phyloP scores from a whole-genome alignment of 495 filamentous ascomycete genomes.

The Aspergillus egyptiacus region DNA sequence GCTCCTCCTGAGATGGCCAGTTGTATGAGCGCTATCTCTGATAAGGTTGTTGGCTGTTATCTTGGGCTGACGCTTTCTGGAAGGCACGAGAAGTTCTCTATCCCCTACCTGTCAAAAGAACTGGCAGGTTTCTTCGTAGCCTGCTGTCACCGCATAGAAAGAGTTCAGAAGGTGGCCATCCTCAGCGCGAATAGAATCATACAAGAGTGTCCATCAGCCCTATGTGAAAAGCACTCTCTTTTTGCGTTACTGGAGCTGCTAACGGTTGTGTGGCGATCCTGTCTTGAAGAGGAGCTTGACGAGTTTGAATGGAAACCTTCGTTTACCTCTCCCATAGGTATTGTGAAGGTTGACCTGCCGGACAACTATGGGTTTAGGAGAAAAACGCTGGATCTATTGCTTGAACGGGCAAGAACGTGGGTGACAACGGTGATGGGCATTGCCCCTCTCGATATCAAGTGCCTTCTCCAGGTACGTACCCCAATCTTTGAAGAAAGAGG shows the following conservation, averaged over 20 bases:
- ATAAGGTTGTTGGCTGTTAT: conserved; percentile 67
- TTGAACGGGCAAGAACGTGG: conserved; percentile 73
- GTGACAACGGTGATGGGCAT: conserved; percentile 71
- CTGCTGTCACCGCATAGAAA: conserved; percentile 86
- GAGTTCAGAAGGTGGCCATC: conserved; percentile 79
- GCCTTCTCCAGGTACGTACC: conserved; percentile 62
- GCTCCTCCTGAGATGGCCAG: conserved; percentile 70
- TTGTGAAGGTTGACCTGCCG: conserved; percentile 79
- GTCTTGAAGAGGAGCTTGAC: conserved; percentile 87
- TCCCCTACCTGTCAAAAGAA: conserved; percentile 80
- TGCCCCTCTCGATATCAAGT: conserved; percentile 91
- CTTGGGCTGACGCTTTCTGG: conserved; percentile 64
- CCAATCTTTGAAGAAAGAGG: not conserved
- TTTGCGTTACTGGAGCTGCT: conserved; percentile 89
- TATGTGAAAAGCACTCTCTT: conserved; percentile 82
- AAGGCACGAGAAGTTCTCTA: conserved; percentile 66
- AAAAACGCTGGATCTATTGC: conserved; percentile 69
- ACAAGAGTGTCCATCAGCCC: conserved; percentile 72
- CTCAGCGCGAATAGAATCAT: conserved; percentile 81
- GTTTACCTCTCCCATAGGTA: conserved; percentile 66
- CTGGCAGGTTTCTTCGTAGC: conserved; percentile 75
- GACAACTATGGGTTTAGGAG: conserved; percentile 79
- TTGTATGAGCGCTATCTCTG: conserved; percentile 79
- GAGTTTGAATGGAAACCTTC: conserved; percentile 81
- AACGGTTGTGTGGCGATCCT: conserved; percentile 89